Evolutionary conservation across 306 rosid genomes (phyloP), one percentile per base, ranked within the genome.

Genomic region (Begonia peltatifolia): DNA sequence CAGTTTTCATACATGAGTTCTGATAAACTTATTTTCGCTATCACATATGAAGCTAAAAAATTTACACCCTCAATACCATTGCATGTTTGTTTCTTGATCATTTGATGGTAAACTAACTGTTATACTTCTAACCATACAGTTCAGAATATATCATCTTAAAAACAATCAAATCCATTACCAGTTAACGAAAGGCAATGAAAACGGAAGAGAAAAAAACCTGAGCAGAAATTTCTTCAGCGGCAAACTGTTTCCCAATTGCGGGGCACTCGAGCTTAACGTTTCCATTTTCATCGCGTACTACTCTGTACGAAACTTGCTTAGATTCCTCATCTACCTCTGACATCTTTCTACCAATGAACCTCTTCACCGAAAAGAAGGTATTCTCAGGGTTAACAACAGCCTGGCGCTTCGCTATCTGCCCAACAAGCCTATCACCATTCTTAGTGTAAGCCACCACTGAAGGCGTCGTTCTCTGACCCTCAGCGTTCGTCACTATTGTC

Each of bases 231-330:
- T 79, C 84, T 54, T 79, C 84, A 0, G 84, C 81, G 2, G 84
- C 84, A 22, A 79, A 79, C 61, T 72, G 75, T 11, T 74, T 79
- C 10, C 84, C 84, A 30, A 79, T 71, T 3, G 71, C 81, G 2
- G 84, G 84, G 50, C 84, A 79, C 3, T 79, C 84, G 17, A 79
- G 80, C 46, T 79, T 79, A 12, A 79, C 84, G 64, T 79, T 79
- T 9, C 79, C 79, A 63, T 74, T 79, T 8, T 79, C 84, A 6
- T 79, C 84, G 23, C 78, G 53, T 9, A 79, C 52, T 43, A 79
- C 84, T 50, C 17, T 68, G 69, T 79, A 79, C 8, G 84, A 79
- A 12, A 79, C 84, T 66, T 79, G 81, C 71, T 79, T 79, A 0
- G 76, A 74, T 63, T 79, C 84, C 46, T 79, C 81, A 43, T 79